phyloP scores from a whole-genome alignment of 1,284 basidiomycete species.

The Leccinum subspadiceum region DNA sequence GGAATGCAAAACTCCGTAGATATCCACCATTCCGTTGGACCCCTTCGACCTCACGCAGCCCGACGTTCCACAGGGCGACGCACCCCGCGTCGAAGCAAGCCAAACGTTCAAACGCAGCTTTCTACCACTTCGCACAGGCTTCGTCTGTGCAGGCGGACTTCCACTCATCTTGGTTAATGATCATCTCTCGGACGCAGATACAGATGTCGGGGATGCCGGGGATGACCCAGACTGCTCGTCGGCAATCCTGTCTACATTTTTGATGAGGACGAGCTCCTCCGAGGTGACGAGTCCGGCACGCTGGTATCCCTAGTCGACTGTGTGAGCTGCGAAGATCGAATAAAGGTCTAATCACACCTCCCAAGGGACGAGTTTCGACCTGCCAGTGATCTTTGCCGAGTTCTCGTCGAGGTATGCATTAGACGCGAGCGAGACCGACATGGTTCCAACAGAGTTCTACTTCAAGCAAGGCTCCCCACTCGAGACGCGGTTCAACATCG shows the following conservation, averaged over 20 bases:
- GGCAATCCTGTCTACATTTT: slow-evolving; percentile 83
- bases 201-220: slow-evolving; percentile 46
- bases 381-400: slow-evolving; percentile 70
- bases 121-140: slow-evolving; percentile 48
- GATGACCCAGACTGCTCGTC: slow-evolving; percentile 71
- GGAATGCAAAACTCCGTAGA: slow-evolving; percentile 27
- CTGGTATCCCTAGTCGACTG: slow-evolving; percentile 76
- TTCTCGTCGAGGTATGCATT: slow-evolving; percentile 87
- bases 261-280: slow-evolving; percentile 87
- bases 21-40: slow-evolving; percentile 48
- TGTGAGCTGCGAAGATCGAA: slow-evolving; percentile 15
- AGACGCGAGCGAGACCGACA: slow-evolving; percentile 84
- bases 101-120: slow-evolving; percentile 64
- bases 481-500: no score
- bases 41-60: slow-evolving; percentile 36
- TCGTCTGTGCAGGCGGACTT: slow-evolving; percentile 59
- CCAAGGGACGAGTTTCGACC: slow-evolving; percentile 92
- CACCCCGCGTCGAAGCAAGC: slow-evolving; percentile 36
- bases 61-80: slow-evolving; percentile 16
- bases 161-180: slow-evolving; percentile 62
- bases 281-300: slow-evolving; percentile 87
- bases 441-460: slow-evolving; percentile 24
- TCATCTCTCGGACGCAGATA: slow-evolving; percentile 38
- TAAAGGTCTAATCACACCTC: slow-evolving; percentile 58
- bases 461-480: no score